Evolutionary conservation across 1,284 basidiomycete genomes (phyloP).

Genomic region (Flammula alnicola): DNA sequence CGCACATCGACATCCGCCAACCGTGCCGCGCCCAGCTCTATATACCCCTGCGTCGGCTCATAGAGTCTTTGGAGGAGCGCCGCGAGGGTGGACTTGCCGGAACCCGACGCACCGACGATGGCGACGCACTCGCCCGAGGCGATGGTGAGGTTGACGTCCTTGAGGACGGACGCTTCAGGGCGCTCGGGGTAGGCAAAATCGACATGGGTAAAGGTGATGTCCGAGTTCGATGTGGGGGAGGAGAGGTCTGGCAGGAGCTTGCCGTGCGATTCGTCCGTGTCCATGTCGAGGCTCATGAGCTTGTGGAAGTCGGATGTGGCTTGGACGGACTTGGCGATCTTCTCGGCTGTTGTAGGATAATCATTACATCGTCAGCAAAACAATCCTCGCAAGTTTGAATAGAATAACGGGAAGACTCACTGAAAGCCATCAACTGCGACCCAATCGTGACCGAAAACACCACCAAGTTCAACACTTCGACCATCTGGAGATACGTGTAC

Average conservation of each 20-base stretch:
- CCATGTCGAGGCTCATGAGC: constrained; percentile 62
- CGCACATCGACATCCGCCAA: constrained; percentile 65
- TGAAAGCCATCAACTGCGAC: constrained; percentile 86
- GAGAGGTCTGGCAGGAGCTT: constrained; percentile 58
- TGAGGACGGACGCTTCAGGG: constrained; percentile 74
- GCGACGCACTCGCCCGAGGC: constrained; percentile 81
- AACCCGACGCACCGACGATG: constrained; percentile 87
- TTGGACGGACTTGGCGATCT: constrained; percentile 78
- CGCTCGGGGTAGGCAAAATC: constrained; percentile 84
- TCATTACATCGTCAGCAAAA: constrained; percentile 3
- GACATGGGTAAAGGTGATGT: constrained; percentile 71
- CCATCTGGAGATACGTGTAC: constrained; percentile 87
- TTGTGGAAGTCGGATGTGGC: constrained; percentile 81
- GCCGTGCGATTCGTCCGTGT: constrained; percentile 74
- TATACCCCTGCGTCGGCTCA: constrained; percentile 70
- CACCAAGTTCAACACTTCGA: constrained; percentile 89
- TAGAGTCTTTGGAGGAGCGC: constrained; percentile 86
- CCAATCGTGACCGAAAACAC: constrained; percentile 95
- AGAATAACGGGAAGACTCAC: constrained; percentile 57
- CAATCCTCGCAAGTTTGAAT: no score
- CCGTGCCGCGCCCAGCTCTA: constrained; percentile 59
- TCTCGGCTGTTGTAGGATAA: constrained; percentile 59
- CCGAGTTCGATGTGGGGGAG: constrained; percentile 47
- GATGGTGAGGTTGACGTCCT: constrained; percentile 68
- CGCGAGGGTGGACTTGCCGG: constrained; percentile 88